phyloP scores from a whole-genome alignment of 148 eudicot genomes.

The Vaccinium vitisidaea region DNA sequence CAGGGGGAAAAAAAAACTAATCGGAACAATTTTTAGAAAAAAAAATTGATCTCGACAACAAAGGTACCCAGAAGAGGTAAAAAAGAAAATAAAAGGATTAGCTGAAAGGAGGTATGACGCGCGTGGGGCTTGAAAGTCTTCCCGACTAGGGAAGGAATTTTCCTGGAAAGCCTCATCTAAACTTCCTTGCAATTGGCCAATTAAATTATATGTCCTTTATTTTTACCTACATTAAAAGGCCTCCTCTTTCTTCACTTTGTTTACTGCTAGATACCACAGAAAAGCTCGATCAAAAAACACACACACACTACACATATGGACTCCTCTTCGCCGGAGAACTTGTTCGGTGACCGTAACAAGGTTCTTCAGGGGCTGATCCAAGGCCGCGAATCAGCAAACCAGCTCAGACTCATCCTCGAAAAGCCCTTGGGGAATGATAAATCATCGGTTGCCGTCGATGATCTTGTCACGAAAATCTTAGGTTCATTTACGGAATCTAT shows the following conservation, averaged over 20 bases:
- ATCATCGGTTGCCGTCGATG: neutral
- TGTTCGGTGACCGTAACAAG: neutral
- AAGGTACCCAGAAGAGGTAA: too few relatives aligned
- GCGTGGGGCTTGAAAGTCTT: neutral
- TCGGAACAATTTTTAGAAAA: too few relatives aligned
- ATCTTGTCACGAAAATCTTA: neutral
- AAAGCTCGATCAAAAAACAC: neutral
- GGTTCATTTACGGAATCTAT: conserved; percentile 12
- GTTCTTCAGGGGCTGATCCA: conserved; percentile 18
- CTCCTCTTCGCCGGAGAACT: conserved; percentile 3
- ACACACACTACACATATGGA: conserved; percentile 11
- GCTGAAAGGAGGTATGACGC: neutral
- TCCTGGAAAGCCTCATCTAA: neutral
- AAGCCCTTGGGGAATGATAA: neutral
- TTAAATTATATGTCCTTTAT: neutral
- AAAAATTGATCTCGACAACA: too few relatives aligned
- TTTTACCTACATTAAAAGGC: neutral
- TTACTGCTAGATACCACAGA: neutral
- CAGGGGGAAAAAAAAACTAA: too few relatives aligned
- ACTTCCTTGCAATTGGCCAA: neutral
- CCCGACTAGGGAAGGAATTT: neutral
- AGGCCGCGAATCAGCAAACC: conserved; percentile 26
- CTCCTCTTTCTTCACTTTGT: neutral
- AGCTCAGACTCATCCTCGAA: conserved; percentile 21
- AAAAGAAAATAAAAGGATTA: too few relatives aligned